Evolutionary conservation across 2,329 filamentous ascomycete species (phyloP).

Genomic region (Calonectria crousiana): DNA sequence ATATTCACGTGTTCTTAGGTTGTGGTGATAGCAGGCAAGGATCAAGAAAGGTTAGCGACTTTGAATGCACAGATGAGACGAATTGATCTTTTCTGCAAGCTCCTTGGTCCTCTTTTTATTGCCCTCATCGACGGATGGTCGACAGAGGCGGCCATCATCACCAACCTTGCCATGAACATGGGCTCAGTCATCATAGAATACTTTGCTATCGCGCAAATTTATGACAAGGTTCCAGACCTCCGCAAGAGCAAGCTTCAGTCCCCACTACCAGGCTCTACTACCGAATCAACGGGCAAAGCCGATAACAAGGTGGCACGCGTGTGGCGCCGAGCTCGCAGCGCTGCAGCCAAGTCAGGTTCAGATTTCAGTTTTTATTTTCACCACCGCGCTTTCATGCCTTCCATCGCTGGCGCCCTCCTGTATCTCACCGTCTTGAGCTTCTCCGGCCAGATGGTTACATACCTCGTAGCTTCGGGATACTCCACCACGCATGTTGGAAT

Average conservation of each 20-base stretch:
- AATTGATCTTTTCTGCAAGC: conserved; percentile 70
- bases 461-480: conserved; percentile 66
- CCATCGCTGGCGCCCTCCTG: conserved; percentile 67
- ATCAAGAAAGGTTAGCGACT: conserved; percentile 32
- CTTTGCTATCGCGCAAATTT: conserved; percentile 55
- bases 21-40: conserved; percentile 34
- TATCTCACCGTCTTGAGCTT: conserved; percentile 72
- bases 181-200: conserved; percentile 63
- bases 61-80: conserved; percentile 69
- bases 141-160: conserved; percentile 58
- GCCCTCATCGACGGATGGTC: conserved; percentile 62
- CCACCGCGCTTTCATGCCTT: conserved; percentile 69
- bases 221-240: conserved; percentile 31
- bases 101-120: conserved; percentile 66
- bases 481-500: conserved; percentile 62
- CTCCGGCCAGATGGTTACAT: conserved; percentile 72
- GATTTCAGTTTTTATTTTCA: conserved; percentile 56
- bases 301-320: neutral
- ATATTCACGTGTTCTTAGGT: conserved; percentile 15
- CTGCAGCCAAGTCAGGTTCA: neutral
- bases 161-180: conserved; percentile 61
- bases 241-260: conserved; percentile 24
- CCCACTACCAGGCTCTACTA: neutral
- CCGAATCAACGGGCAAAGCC: neutral
- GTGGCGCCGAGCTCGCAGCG: neutral